Conservation (phyloP, 441 rosid genomes). For the Pelargonium australe region DNA sequence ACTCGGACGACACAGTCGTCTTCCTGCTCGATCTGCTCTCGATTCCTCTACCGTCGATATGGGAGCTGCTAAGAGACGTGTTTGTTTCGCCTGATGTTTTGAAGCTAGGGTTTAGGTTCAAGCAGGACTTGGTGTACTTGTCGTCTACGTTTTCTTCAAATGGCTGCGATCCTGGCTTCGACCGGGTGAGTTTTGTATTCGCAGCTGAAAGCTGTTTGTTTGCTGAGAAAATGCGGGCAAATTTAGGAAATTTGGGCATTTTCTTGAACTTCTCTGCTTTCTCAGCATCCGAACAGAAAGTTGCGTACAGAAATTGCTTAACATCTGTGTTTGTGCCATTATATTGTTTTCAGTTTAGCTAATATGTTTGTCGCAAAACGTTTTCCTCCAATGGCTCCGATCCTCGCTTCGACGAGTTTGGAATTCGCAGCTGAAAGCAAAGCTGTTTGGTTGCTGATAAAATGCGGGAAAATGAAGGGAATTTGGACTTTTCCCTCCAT, state of each 20-base stretch:
- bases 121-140: constrained; percentile 75
- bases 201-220: not conserved
- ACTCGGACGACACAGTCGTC: constrained; percentile 37
- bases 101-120: constrained; percentile 75
- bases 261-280: not conserved
- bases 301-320: no score
- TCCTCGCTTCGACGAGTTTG: constrained; percentile 38
- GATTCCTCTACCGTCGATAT: constrained; percentile 44
- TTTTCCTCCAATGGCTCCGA: constrained; percentile 55
- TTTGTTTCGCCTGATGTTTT: constrained; percentile 65
- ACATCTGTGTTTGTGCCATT: no score
- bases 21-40: constrained; percentile 62
- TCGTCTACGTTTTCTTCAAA: constrained; percentile 68
- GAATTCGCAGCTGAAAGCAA: not conserved
- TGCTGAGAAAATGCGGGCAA: not conserved
- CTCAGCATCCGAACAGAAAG: no score
- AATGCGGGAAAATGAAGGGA: not conserved
- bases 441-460: constrained; percentile 1
- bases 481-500: not conserved
- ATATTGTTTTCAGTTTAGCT: no score
- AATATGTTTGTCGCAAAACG: constrained; percentile 44
- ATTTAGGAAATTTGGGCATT: not conserved
- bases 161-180: constrained; percentile 59
- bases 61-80: constrained; percentile 51
- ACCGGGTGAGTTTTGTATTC: constrained; percentile 36